Percentiles rank a stretch among this genome's conserved stretches.
These are phyloP conservation scores for Medicago truncatula DNA, from an alignment of 306 rosid species.

Conservation along the genomic window DNA sequence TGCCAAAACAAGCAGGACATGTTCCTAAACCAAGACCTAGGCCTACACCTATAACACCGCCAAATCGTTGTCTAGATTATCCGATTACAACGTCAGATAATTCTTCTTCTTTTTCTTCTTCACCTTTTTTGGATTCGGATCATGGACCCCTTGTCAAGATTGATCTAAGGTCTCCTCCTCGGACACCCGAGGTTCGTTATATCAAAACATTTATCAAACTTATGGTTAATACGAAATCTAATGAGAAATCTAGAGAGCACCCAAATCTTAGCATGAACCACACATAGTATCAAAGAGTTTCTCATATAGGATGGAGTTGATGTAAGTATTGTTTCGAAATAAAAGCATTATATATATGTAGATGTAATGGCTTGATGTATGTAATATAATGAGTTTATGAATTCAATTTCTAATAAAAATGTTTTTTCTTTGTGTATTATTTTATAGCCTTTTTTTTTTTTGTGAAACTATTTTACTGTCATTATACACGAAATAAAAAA, in stretches of 20 bases:
- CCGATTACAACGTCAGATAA: neutral
- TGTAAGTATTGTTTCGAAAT: slow-evolving; percentile 3
- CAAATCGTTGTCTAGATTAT: slow-evolving; percentile 6
- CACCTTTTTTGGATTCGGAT: neutral
- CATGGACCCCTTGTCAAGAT: slow-evolving; percentile 39
- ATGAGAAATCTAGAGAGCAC: neutral
- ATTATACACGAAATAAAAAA: neutral
- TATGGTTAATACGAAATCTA: neutral
- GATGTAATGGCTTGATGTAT: neutral
- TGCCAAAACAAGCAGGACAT: neutral
- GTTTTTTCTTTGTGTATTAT: neutral
- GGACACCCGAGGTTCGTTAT: slow-evolving; percentile 50
- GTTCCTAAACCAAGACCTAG: slow-evolving; percentile 27
- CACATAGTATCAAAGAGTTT: neutral
- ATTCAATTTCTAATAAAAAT: neutral
- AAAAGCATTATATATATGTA: neutral
- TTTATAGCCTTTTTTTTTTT: neutral
- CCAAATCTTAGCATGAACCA: slow-evolving; percentile 3
- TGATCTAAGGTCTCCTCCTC: slow-evolving; percentile 51
- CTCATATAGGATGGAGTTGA: neutral
- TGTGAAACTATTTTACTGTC: neutral
- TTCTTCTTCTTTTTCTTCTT: neutral
- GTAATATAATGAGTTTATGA: slow-evolving; percentile 4
- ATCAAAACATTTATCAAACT: neutral
- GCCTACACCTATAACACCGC: slow-evolving; percentile 42